Conservation (phyloP, 2,329 filamentous ascomycete genomes). For the Phoma herbarum region DNA sequence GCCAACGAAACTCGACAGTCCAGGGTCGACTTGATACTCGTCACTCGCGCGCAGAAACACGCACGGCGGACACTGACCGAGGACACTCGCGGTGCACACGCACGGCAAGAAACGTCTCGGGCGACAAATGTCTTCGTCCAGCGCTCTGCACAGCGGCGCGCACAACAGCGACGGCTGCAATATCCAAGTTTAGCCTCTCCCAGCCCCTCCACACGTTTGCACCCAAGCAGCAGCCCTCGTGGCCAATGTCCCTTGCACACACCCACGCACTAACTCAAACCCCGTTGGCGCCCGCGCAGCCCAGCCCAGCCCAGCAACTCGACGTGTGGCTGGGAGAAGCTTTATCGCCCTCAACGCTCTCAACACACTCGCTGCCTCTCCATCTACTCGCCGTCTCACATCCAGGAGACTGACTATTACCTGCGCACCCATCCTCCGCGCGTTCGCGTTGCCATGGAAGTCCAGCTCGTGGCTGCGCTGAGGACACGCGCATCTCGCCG, state of each 20-base stretch:
- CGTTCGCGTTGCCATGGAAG: conserved; percentile 3
- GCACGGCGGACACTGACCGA: neutral
- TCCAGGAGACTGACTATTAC: neutral
- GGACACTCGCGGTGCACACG: neutral
- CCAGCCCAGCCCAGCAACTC: neutral
- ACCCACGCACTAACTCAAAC: conserved; percentile 5
- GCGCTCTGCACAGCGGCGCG: neutral
- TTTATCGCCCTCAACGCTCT: neutral
- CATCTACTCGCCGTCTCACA: neutral
- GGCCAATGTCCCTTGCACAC: conserved; percentile 16
- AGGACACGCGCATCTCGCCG: too few species aligned
- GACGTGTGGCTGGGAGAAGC: conserved; percentile 19
- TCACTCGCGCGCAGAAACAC: neutral
- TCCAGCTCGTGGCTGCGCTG: neutral
- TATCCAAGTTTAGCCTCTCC: conserved; percentile 3
- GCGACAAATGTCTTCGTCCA: neutral
- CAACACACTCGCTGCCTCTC: neutral
- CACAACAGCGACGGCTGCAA: neutral
- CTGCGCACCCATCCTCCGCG: neutral
- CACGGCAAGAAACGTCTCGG: neutral
- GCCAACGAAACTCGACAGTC: conserved; percentile 5
- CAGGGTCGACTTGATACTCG: neutral
- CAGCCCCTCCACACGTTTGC: conserved; percentile 20
- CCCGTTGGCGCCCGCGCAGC: conserved; percentile 14
- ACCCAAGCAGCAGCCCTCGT: conserved; percentile 4